Base-by-base conservation (phyloP, 495 filamentous ascomycete genomes). In the Podospora bellae-mahoneyi region DNA sequence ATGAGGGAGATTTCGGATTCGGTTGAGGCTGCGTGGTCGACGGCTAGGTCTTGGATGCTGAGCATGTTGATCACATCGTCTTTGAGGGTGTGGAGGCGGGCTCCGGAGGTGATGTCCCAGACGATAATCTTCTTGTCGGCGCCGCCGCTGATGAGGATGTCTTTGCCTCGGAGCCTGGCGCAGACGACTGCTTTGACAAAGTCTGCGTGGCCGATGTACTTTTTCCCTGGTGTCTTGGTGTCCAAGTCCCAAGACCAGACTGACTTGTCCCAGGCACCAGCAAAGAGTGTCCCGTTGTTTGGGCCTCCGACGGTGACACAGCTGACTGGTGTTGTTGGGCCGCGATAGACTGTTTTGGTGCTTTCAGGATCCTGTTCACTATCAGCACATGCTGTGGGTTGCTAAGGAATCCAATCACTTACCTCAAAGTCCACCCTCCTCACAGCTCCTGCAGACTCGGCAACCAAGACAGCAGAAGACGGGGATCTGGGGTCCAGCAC, bases 201-300 rank as follows among this genome's bases (percentile, higher is more conserved):
- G 75, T 99, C 95, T 0, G 86, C 82, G 75, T 99, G 95, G 13
- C 92, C 95, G 55, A 82, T 83, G 75, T 91, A 95, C 64, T 82
- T 87, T 58, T 78, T 81, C 13, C 78, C 80, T 0, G 79, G 82
- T 15, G 82, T 72, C 27, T 82, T 80, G 2, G 87, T 87, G 20
- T 79, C 72, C 48, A 88, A 80, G 70, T 90, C 83, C 91, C 91
- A 97, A 39, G 91, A 90, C 88, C 89, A 97, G 56, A 98, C 85
- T 26, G 84, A 82, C 77, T 96, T 97, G 81, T 99, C 93, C 95
- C 95, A 99, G 69, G 89, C 92, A 27, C 93, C 93, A 30, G 91
- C 92, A 77, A 93, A 97, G 60, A 98, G 69, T 1, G 84, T 86
- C 26, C 80, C 61, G 2, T 66, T 80, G 55, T 81, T 82, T 13